Conservation (phyloP, 768 basidiomycete genomes). For the Kwoniella pini region DNA sequence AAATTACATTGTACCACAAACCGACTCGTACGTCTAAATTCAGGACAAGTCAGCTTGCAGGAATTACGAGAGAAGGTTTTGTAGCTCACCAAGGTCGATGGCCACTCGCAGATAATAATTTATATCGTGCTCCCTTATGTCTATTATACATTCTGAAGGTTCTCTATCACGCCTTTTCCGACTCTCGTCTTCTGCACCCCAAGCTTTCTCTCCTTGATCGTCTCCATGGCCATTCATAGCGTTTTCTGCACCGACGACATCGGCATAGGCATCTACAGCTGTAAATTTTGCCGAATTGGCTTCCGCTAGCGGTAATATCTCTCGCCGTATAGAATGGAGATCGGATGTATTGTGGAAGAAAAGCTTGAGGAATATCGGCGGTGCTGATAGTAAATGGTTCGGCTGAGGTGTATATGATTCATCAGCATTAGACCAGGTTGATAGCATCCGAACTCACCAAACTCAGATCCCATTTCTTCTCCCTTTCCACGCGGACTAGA, state of each 20-base stretch:
- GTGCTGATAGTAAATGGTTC: conserved; percentile 95
- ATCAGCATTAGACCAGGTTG: too few relatives aligned
- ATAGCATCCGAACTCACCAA: conserved; percentile 58
- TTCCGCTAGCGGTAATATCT: conserved; percentile 82
- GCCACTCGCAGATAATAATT: conserved; percentile 98
- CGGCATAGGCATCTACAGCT: conserved; percentile 96
- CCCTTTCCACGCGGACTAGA: conserved; percentile 72
- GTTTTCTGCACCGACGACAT: conserved; percentile 69
- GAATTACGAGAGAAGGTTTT: neutral
- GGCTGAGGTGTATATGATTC: conserved; percentile 58
- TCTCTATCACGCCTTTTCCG: conserved; percentile 62
- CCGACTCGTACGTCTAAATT: conserved; percentile 92
- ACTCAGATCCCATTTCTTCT: conserved; percentile 89
- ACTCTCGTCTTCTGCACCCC: conserved; percentile 54
- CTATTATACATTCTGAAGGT: conserved; percentile 88
- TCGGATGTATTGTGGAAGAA: conserved; percentile 93
- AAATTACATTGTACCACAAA: conserved; percentile 91
- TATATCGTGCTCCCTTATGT: conserved; percentile 93
- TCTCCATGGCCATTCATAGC: conserved; percentile 55
- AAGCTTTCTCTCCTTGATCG: conserved; percentile 58
- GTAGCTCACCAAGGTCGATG: conserved; percentile 73
- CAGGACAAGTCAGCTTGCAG: neutral
- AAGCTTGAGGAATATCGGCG: conserved; percentile 80
- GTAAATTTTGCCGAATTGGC: conserved; percentile 89
- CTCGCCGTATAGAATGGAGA: conserved; percentile 80